A percentile compares a stretch with the other conserved stretches of the same genome.
Evolutionary conservation across 306 rosid genomes (phyloP).

Genomic region (Echinosophora koreensis): DNA sequence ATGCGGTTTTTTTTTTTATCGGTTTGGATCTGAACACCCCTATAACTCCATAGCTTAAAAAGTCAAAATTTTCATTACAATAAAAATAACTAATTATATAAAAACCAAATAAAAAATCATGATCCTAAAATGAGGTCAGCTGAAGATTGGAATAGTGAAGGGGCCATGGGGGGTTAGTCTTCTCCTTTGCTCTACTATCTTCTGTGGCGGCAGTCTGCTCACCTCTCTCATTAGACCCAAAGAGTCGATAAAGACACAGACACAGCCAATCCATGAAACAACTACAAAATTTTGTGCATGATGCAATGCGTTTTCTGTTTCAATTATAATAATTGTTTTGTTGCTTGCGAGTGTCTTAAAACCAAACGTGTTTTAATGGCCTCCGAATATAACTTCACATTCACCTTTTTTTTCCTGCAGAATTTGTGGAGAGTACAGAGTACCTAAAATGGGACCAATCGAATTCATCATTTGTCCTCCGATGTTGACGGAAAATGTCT

Average conservation of each 20-base stretch:
- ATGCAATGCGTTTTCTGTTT: not conserved
- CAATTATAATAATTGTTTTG: not conserved
- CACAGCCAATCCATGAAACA: not conserved
- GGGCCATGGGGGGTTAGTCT: not conserved
- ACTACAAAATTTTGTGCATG: not conserved
- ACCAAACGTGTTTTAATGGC: not conserved
- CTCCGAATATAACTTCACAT: not conserved
- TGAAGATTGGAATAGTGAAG: constrained; percentile 43
- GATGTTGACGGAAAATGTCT: constrained; percentile 11
- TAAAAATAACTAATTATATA: not conserved
- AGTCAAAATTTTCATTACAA: not conserved
- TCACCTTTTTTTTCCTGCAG: not conserved
- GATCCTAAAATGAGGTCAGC: constrained; percentile 57
- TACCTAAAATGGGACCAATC: not conserved
- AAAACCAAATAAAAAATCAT: not conserved
- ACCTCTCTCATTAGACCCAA: not conserved
- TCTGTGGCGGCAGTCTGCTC: too few relatives aligned
- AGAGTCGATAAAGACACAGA: not conserved
- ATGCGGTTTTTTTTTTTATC: too few relatives aligned
- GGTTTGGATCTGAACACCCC: too few relatives aligned
- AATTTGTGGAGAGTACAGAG: not conserved
- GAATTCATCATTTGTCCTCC: not conserved
- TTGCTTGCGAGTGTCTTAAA: not conserved
- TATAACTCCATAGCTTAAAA: not conserved
- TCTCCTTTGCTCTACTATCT: too few relatives aligned